phyloP scores from a whole-genome alignment of 345 rosid genomes.

The Sisymbrium irio region DNA sequence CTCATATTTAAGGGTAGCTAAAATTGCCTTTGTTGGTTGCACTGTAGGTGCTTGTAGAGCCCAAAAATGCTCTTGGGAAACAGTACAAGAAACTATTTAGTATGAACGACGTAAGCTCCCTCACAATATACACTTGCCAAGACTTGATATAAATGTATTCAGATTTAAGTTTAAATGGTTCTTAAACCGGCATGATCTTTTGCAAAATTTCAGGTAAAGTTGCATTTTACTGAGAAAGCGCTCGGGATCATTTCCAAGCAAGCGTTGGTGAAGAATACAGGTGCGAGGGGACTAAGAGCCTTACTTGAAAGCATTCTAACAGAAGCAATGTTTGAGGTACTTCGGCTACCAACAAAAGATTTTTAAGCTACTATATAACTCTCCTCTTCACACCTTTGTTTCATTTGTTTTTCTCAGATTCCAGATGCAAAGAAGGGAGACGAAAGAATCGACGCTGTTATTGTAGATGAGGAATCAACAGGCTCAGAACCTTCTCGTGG shows the following conservation, averaged over 20 bases:
- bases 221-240: slow-evolving; percentile 80
- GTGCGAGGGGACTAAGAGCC: slow-evolving; percentile 94
- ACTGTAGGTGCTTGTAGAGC: slow-evolving; percentile 77
- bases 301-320: slow-evolving; percentile 82
- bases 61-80: slow-evolving; percentile 90
- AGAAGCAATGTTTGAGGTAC: slow-evolving; percentile 98
- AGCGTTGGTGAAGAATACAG: slow-evolving; percentile 89
- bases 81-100: slow-evolving; percentile 91
- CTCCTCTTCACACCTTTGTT: not conserved
- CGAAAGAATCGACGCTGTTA: slow-evolving; percentile 74
- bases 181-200: not conserved
- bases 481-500: slow-evolving; percentile 56
- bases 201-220: slow-evolving; percentile 65
- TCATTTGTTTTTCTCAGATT: slow-evolving; percentile 54
- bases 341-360: not conserved
- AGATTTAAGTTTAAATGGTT: not conserved
- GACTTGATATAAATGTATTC: not conserved
- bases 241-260: slow-evolving; percentile 69
- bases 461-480: slow-evolving; percentile 75
- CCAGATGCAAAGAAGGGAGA: slow-evolving; percentile 69
- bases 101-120: slow-evolving; percentile 73
- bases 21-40: not conserved
- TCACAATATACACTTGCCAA: slow-evolving; percentile 16
- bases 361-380: not conserved
- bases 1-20: slow-evolving; percentile 10